Evolutionary conservation across 371 early-diverging fungal species (phyloP).

Genomic region (Actinomucor elegans): DNA sequence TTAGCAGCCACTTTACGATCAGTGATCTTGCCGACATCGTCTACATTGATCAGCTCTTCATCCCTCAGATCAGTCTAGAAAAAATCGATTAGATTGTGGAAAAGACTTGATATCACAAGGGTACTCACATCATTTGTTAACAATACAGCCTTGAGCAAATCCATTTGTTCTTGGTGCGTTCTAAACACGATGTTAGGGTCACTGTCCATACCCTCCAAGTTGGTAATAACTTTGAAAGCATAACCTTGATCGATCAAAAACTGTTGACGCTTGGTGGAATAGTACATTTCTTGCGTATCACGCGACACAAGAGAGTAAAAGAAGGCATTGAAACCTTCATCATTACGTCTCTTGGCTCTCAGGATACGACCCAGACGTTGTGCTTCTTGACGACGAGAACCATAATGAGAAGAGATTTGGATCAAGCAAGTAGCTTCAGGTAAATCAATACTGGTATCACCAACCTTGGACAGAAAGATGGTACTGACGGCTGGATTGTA

Average conservation of each 20-base stretch:
- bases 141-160: constrained; percentile 87
- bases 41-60: constrained; percentile 43
- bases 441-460: constrained; percentile 99
- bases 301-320: constrained; percentile 98
- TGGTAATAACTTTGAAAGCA: constrained; percentile 95
- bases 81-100: neutral
- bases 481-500: constrained; percentile 94
- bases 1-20: constrained; percentile 46
- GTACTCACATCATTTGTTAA: constrained; percentile 69
- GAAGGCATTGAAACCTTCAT: constrained; percentile 96
- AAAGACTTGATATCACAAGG: constrained; percentile 26
- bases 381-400: constrained; percentile 99
- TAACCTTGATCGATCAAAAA: constrained; percentile 99
- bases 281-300: constrained; percentile 99
- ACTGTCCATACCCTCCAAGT: constrained; percentile 79
- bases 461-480: constrained; percentile 98
- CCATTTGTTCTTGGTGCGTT: constrained; percentile 81
- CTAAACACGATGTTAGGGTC: constrained; percentile 74
- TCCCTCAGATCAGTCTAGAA: constrained; percentile 62
- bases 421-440: constrained; percentile 99
- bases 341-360: constrained; percentile 96
- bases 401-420: constrained; percentile 99
- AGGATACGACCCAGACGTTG: constrained; percentile 97
- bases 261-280: constrained; percentile 97
- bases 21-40: constrained; percentile 47